Evolutionary conservation across 495 filamentous ascomycete species (phyloP).

Genomic region (Pyrenopolyporus hunteri): DNA sequence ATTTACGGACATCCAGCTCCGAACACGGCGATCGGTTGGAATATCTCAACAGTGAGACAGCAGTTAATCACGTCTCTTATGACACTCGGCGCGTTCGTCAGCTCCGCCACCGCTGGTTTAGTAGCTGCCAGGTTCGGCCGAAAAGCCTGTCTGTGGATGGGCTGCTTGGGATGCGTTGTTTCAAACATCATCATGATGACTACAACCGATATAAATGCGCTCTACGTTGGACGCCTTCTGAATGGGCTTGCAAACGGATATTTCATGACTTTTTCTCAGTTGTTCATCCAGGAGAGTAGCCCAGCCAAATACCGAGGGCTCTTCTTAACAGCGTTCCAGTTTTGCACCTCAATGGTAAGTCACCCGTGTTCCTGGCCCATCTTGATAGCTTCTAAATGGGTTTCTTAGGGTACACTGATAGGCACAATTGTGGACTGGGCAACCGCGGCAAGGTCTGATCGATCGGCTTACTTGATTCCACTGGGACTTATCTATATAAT

Average conservation of each 20-base stretch:
- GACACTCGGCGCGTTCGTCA: conserved; percentile 57
- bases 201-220: conserved; percentile 48
- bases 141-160: conserved; percentile 48
- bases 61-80: conserved; percentile 55
- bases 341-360: conserved; percentile 39
- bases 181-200: conserved; percentile 58
- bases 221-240: conserved; percentile 53
- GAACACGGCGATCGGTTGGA: conserved; percentile 48
- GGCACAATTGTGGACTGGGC: conserved; percentile 60
- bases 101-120: conserved; percentile 51
- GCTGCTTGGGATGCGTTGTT: conserved; percentile 47
- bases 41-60: conserved; percentile 52
- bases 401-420: conserved; percentile 51
- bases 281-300: conserved; percentile 52
- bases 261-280: conserved; percentile 56
- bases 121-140: conserved; percentile 49
- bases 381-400: not conserved
- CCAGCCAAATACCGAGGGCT: conserved; percentile 52
- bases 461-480: conserved; percentile 54
- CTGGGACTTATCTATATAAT: conserved; percentile 56
- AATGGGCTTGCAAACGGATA: conserved; percentile 54
- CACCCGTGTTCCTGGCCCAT: not conserved
- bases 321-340: conserved; percentile 33
- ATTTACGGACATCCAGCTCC: conserved; percentile 43
- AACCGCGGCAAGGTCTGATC: conserved; percentile 47